Base-by-base conservation (phyloP, 495 filamentous ascomycete species). In the Lentithecium fluviatile region DNA sequence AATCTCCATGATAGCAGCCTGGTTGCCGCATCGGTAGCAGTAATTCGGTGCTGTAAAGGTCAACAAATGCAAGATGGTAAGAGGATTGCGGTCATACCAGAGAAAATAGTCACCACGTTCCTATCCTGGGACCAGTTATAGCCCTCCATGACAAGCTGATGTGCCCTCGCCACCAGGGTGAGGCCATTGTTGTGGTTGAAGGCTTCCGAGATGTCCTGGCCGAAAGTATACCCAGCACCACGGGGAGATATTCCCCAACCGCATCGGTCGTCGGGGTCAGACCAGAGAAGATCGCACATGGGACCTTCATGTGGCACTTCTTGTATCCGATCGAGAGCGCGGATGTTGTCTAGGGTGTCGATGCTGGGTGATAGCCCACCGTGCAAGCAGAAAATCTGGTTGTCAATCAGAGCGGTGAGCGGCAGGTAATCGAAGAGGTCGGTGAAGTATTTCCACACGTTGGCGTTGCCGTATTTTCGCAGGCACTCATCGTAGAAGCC, bases 121-220 rank as follows among this genome's bases (percentile, higher is more conserved):
- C 93, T 78, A 72, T 96, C 92, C 73, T 96, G 93, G 43, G 88
- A 94, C 93, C 93, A 96, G 77, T 96, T 97, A 76, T 96, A 97
- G 52, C 92, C 92, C 70, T 97, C 92, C 92, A 97, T 97, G 32
- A 97, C 92, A 76, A 97, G 78, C 77, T 97, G 92, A 80, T 97
- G 92, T 21, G 92, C 92, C 68, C 92, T 81, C 57, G 93, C 93
- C 62, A 97, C 90, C 52, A 97, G 81, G 59, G 94, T 97, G 78
- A 98, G 79, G 52, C 94, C 94, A 69, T 98, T 98, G 81, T 98
- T 98, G 76, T 98, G 94, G 77, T 98, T 98, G 81, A 98, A 98
- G 3, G 94, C 94, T 78, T 98, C 94, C 10, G 93, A 97, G 69
- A 98, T 98, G 74, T 98, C 94, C 79, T 98, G 94, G 60, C 94